A percentile compares a stretch with the other conserved stretches of the same genome.
These are phyloP conservation scores for Neocallimastix lanati DNA, from an alignment of 192 early-diverging fungal species.

Conservation along the genomic window DNA sequence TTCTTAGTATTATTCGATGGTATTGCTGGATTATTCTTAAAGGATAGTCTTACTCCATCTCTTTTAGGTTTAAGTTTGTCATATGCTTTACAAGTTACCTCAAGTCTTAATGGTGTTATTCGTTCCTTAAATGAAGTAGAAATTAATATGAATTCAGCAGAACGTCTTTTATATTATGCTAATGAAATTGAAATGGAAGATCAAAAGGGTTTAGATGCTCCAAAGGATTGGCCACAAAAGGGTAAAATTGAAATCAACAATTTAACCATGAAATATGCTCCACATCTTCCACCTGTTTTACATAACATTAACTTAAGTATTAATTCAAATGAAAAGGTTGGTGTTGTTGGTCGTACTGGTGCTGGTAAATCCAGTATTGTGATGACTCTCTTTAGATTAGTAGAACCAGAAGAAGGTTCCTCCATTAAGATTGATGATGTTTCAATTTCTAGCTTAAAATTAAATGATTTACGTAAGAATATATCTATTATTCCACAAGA, in stretches of 20 bases:
- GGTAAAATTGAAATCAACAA: constrained; percentile 36
- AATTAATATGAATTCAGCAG: not conserved
- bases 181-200: not conserved
- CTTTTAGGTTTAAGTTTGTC: constrained; percentile 71
- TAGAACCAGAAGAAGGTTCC: constrained; percentile 30
- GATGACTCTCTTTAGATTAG: constrained; percentile 53
- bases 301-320: constrained; percentile 7
- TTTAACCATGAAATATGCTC: constrained; percentile 42
- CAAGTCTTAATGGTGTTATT: not conserved
- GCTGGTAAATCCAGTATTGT: constrained; percentile 68
- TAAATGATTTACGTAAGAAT: constrained; percentile 45
- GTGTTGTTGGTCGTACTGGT: constrained; percentile 47
- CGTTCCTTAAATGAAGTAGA: not conserved
- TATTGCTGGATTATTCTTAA: not conserved
- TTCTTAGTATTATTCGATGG: constrained; percentile 53
- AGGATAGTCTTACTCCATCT: constrained; percentile 24
- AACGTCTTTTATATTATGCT: not conserved
- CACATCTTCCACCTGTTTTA: constrained; percentile 39
- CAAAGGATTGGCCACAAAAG: constrained; percentile 32
- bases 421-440: constrained; percentile 50
- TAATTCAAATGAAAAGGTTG: constrained; percentile 14
- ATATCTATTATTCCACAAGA: constrained; percentile 70
- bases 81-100: constrained; percentile 31
- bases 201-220: constrained; percentile 1
- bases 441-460: constrained; percentile 28